Evolutionary conservation across 208 protist genomes (phyloP), one percentile per base, ranked within the genome.

Genomic region (Leishmania amazonensis): DNA sequence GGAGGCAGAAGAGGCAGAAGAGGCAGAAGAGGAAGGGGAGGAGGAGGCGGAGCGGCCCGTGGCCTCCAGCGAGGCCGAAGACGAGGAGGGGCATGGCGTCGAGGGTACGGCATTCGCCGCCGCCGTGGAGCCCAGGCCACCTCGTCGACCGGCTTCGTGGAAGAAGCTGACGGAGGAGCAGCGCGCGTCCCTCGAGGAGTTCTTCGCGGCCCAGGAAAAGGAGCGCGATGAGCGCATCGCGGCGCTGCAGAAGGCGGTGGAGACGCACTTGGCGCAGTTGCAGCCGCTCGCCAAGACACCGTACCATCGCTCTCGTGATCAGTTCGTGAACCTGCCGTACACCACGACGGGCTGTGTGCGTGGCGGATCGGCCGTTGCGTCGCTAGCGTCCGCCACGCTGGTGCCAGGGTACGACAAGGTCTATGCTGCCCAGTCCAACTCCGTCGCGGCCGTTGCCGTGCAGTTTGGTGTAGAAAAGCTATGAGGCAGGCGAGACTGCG

Each of bases 401-500:
- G 76, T 79, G 71, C 71, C 71, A 45, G 78, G 49, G 38, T 76
- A 83, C 75, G 85, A 83, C 42, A 88, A 88, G 74, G 80, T 88
- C 5, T 94, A 83, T 75, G 91, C 85, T 6, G 82, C 89, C 21
- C 90, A 94, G 83, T 82, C 67, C 21, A 86, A 87, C 64, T 78
- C 75, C 38, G 47, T 96, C 4, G 83, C 89, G 49, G 51, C 77
- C 1, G 83, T 88, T 40, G 83, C 86, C 17, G 68, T 93, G 15
- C 88, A 89, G 28, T 75, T 90, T 31, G 92, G 92, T 35, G 84
- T 96, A 24, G 87, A 83, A 28, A 89, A 82, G 35, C 71, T 96
- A 76, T 88, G 85, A 81, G 35, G 3, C 47, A 13, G 28, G 28
- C 21, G 38, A 54, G 42, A 21, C 13, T 74, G 28, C 28, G 21